Conservation (phyloP, 305 asterid species). For the Euphrasia arctica region DNA sequence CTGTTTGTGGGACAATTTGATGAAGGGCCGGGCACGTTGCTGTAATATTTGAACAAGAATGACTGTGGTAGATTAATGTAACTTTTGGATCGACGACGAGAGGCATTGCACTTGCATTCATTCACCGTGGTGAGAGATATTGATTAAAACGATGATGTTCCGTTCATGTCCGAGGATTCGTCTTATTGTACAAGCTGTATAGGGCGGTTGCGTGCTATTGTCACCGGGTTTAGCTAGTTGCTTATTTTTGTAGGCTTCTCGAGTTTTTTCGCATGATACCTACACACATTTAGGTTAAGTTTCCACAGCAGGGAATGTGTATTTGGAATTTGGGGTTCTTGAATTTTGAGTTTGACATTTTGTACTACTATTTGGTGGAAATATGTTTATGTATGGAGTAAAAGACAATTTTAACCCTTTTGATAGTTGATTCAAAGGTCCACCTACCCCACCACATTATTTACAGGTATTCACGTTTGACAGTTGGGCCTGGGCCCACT, state of each 20-base stretch:
- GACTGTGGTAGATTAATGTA: neutral
- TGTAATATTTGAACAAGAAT: slow-evolving; percentile 57
- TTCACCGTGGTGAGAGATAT: neutral
- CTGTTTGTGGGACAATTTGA: slow-evolving; percentile 85
- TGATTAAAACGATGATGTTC: neutral
- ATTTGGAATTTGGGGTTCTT: neutral
- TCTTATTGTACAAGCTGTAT: slow-evolving; percentile 21
- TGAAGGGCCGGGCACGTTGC: slow-evolving; percentile 74
- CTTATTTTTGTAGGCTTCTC: neutral
- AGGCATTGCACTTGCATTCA: neutral
- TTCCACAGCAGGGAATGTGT: neutral
- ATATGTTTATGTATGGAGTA: neutral
- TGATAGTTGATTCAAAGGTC: neutral
- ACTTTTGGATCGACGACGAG: neutral
- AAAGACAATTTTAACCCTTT: neutral
- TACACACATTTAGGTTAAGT: neutral
- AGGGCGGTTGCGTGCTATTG: slow-evolving; percentile 19
- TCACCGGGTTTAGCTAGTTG: neutral
- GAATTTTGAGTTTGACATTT: neutral
- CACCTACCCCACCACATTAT: neutral
- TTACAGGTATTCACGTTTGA: neutral
- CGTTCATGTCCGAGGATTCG: neutral
- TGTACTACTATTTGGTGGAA: neutral
- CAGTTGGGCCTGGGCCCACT: neutral
- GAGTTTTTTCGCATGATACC: neutral